Conservation (phyloP, 139 green algal species). For the Eudorina sp. region DNA sequence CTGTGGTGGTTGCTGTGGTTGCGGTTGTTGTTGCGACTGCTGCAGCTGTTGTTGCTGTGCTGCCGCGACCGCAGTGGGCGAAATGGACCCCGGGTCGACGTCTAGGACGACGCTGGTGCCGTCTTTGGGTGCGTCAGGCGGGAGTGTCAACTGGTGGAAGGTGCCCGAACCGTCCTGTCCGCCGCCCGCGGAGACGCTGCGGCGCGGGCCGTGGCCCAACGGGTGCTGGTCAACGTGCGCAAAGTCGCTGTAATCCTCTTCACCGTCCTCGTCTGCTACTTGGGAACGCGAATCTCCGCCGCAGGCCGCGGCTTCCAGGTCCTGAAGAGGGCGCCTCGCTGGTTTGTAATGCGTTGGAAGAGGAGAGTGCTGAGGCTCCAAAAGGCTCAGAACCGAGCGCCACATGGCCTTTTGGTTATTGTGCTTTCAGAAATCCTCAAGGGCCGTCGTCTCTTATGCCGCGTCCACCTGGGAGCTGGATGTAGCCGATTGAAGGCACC, state of each 20-base stretch:
- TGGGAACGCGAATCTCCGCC: background rate
- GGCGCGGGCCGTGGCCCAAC: background rate
- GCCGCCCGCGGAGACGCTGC: constrained; percentile 8
- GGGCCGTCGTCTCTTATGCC: too few species aligned
- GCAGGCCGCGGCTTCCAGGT: background rate
- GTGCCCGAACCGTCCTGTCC: background rate
- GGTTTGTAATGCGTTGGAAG: constrained; percentile 12
- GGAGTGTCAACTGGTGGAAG: background rate
- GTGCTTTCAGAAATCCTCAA: background rate
- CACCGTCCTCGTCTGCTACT: background rate
- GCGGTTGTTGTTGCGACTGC: background rate
- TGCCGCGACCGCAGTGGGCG: too few species aligned
- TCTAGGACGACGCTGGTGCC: constrained; percentile 14
- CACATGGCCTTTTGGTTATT: constrained; percentile 17
- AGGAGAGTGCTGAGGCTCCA: background rate
- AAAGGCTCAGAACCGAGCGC: constrained; percentile 3
- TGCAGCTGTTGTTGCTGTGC: too few species aligned
- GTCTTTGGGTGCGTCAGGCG: background rate
- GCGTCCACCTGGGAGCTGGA: too few species aligned
- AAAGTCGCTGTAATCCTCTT: background rate
- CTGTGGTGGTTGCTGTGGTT: too few species aligned
- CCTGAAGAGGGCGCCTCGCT: background rate
- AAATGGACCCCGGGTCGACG: background rate
- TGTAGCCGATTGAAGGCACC: too few species aligned
- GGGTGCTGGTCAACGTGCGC: background rate